phyloP scores from a whole-genome alignment of 345 rosid genomes.

The Noccaea caerulescens region DNA sequence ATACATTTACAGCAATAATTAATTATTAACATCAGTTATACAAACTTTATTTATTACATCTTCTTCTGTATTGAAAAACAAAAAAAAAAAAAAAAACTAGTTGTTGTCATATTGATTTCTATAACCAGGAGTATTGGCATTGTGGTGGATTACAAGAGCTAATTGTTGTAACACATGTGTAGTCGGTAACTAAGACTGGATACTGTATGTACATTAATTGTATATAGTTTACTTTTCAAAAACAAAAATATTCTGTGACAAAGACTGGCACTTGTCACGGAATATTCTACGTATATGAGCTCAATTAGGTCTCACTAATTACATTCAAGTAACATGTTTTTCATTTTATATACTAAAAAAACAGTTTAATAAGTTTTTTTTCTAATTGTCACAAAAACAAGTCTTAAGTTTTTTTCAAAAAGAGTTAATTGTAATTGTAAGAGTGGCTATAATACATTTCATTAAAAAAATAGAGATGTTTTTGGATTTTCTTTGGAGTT shows the following conservation, averaged over 20 bases:
- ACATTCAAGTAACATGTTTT: no score
- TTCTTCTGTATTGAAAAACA: not conserved
- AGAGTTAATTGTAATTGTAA: no score
- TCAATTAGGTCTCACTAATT: constrained; percentile 20
- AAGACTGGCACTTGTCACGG: constrained; percentile 35
- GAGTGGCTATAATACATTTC: no score
- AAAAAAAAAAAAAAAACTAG: not conserved
- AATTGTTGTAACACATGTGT: constrained; percentile 33
- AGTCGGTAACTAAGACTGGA: constrained; percentile 32
- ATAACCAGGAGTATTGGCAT: constrained; percentile 18
- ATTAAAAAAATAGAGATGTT: no score
- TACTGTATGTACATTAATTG: constrained; percentile 1
- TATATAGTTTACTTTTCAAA: not conserved
- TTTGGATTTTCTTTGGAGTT: no score
- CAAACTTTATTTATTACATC: constrained; percentile 27
- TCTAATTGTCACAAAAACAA: no score
- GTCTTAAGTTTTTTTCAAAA: no score
- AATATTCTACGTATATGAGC: constrained; percentile 33
- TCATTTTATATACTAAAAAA: no score
- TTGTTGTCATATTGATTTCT: constrained; percentile 11
- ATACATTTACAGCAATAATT: constrained; percentile 27
- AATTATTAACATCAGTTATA: constrained; percentile 18
- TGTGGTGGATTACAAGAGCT: constrained; percentile 36
- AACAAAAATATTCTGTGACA: constrained; percentile 11
- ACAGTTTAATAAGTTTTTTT: no score